Base-by-base conservation (phyloP, 2,329 filamentous ascomycete species). In the Cryphonectria naterciae region DNA sequence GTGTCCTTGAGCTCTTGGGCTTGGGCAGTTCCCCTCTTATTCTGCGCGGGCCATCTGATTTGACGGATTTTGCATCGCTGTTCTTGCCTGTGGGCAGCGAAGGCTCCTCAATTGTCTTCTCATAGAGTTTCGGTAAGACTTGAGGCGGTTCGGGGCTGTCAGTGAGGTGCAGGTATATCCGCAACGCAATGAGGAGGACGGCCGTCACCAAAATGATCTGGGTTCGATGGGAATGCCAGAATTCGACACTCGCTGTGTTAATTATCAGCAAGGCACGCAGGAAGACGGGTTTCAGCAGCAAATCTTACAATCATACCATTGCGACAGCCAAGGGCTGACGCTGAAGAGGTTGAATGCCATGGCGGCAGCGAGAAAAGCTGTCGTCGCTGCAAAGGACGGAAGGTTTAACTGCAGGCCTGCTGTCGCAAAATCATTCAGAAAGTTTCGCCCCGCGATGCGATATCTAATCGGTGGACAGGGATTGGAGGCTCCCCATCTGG, bases 151-250 rank as follows among this genome's bases (percentile, higher is more conserved):
- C 75, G 43, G 76, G 78, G 10, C 78, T 75, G 8, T 80, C 76
- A 15, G 79, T 79, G 6, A 79, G 56, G 67, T 84, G 81, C 0
- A 87, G 76, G 67, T 85, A 86, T 6, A 83, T 65, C 54, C 85
- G 80, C 35, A 84, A 71, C 5, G 79, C 75, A 7, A 82, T 72
- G 49, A 87, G 80, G 13, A 80, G 61, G 2, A 79, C 72, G 67
- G 85, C 78, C 2, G 79, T 74, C 49, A 77, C 76, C 4, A 86
- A 74, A 22, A 86, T 79, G 39, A 86, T 80, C 1, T 82, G 79
- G 22, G 83, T 83, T 32, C 85, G 82, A 72, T 85, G 80, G 65
- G 77, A 73, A 73, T 87, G 85, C 85, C 85, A 87, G 13, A 80
- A 70, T 63, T 84, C 82, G 15, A 85, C 69, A 60, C 68, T 70